Percentiles rank a stretch among this genome's conserved stretches.
phyloP scores from a whole-genome alignment of 2,329 filamentous ascomycete species.

The Aspergillus sp. region DNA sequence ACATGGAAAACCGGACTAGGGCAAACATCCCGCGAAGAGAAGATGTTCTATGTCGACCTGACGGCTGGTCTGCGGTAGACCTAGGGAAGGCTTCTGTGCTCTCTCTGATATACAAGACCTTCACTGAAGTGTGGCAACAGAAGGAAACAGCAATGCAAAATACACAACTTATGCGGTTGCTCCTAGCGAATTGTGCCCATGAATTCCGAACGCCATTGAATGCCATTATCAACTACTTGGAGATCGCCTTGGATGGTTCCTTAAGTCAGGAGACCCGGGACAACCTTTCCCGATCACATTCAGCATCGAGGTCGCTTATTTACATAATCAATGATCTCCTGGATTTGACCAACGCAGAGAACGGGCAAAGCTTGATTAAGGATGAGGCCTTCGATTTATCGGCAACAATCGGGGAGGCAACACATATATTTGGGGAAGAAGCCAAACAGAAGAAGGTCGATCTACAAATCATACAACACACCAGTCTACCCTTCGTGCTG shows the following conservation, averaged over 20 bases:
- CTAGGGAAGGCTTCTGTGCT: slow-evolving; percentile 79
- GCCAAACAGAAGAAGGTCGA: slow-evolving; percentile 64
- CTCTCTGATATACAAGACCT: slow-evolving; percentile 75
- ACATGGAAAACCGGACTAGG: slow-evolving; percentile 41
- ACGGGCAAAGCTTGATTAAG: slow-evolving; percentile 67
- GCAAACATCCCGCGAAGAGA: slow-evolving; percentile 69
- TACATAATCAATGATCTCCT: slow-evolving; percentile 88
- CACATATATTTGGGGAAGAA: slow-evolving; percentile 65
- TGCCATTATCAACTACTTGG: slow-evolving; percentile 89
- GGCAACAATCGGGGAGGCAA: slow-evolving; percentile 64
- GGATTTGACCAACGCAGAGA: slow-evolving; percentile 78
- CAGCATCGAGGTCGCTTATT: slow-evolving; percentile 80
- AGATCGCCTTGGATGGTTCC: slow-evolving; percentile 73
- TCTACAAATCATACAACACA: slow-evolving; percentile 60
- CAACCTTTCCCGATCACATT: slow-evolving; percentile 73
- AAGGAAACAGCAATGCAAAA: slow-evolving; percentile 75
- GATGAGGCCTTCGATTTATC: slow-evolving; percentile 69
- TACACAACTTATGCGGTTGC: slow-evolving; percentile 66
- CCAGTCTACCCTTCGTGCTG: slow-evolving; percentile 63
- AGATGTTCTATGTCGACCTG: slow-evolving; percentile 65
- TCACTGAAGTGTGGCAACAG: slow-evolving; percentile 85
- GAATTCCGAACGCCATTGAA: slow-evolving; percentile 84
- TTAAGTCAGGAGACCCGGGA: slow-evolving; percentile 75
- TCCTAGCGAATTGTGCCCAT: slow-evolving; percentile 80
- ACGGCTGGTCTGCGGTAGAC: slow-evolving; percentile 80